phyloP scores from a whole-genome alignment of 345 rosid species.

The Lepidium africanum region DNA sequence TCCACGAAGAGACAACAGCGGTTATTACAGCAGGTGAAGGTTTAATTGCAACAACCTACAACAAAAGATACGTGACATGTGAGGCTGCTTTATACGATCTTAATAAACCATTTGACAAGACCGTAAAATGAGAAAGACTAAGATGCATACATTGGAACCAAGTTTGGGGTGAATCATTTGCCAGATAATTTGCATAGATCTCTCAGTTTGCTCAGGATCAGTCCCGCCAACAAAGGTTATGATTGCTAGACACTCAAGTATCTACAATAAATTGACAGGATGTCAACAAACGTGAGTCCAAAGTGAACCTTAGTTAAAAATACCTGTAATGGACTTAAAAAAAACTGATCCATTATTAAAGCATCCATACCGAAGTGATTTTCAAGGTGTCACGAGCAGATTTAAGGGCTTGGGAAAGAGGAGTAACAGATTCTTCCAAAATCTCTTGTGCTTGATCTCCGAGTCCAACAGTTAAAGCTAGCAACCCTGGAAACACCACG shows the following conservation, averaged over 20 bases:
- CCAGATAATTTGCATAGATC: slow-evolving; percentile 84
- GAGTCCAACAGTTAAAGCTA: slow-evolving; percentile 73
- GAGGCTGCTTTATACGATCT: neutral
- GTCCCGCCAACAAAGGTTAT: slow-evolving; percentile 71
- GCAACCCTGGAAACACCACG: slow-evolving; percentile 46
- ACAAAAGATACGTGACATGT: neutral
- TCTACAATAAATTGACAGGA: slow-evolving; percentile 29
- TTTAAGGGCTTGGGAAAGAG: slow-evolving; percentile 66
- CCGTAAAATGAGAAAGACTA: neutral
- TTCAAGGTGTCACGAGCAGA: slow-evolving; percentile 46
- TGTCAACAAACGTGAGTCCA: neutral
- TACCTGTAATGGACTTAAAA: neutral
- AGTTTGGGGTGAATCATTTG: slow-evolving; percentile 79
- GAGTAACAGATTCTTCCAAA: slow-evolving; percentile 53
- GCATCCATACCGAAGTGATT: slow-evolving; percentile 43
- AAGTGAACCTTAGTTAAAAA: neutral
- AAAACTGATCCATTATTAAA: neutral
- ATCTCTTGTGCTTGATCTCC: slow-evolving; percentile 59
- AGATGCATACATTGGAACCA: slow-evolving; percentile 65
- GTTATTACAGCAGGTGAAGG: slow-evolving; percentile 52
- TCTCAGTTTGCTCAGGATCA: slow-evolving; percentile 66
- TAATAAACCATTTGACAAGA: neutral
- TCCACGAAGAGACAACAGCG: slow-evolving; percentile 84
- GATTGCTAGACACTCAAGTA: slow-evolving; percentile 78
- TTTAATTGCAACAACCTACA: slow-evolving; percentile 63